These are phyloP conservation scores for Cladosporium austrohemisphaericum DNA, from an alignment of 2,329 filamentous ascomycete genomes.

Conservation along the genomic window DNA sequence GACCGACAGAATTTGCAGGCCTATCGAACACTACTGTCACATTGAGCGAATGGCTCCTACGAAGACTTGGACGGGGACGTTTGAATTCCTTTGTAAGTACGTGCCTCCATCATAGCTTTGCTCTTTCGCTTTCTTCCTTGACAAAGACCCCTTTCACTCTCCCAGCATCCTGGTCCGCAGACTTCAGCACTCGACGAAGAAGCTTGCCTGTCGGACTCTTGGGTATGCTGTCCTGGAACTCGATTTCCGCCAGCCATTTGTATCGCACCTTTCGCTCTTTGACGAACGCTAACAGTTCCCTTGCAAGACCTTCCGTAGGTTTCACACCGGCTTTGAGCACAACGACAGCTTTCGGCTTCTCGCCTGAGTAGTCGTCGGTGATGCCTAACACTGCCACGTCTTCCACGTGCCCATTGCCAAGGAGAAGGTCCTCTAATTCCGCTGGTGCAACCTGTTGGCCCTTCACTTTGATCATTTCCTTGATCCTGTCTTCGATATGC, in stretches of 20 bases:
- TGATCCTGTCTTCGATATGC: conserved; percentile 59
- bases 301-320: conserved; percentile 31
- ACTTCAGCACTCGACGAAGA: conserved; percentile 2
- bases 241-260: conserved; percentile 63
- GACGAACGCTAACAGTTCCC: conserved; percentile 57
- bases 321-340: conserved; percentile 36
- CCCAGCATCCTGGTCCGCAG: neutral
- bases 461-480: conserved; percentile 65
- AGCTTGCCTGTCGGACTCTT: conserved; percentile 10
- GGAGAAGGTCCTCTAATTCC: conserved; percentile 58
- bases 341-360: conserved; percentile 56
- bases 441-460: conserved; percentile 59
- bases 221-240: conserved; percentile 44
- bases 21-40: no score
- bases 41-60: no score
- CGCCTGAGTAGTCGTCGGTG: conserved; percentile 53
- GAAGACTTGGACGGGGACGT: no score
- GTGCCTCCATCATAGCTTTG: neutral
- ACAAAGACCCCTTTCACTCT: conserved; percentile 1
- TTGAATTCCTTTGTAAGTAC: no score
- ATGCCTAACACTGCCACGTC: conserved; percentile 57
- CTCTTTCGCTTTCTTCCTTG: neutral
- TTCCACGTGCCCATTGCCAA: conserved; percentile 54
- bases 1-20: no score
- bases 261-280: conserved; percentile 65